Percentiles rank a stretch among this genome's conserved stretches.
Conservation (phyloP, 2,329 filamentous ascomycete genomes). For the Pseudocercospora ulei region DNA sequence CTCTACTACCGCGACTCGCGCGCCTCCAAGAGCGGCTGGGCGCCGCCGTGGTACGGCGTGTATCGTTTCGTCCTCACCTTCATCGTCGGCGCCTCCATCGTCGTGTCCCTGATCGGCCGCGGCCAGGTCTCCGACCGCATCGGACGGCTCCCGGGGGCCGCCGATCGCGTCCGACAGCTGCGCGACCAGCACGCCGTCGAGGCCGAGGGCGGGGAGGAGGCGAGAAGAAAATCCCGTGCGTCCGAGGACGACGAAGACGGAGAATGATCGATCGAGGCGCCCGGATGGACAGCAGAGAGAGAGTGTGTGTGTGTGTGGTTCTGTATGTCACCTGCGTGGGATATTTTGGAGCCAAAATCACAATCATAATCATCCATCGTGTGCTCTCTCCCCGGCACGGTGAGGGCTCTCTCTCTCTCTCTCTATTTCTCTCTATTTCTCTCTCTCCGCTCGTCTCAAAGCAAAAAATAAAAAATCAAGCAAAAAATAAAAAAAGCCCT, state of each 20-base stretch:
- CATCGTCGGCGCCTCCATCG: constrained; percentile 72
- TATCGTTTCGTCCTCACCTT: constrained; percentile 91
- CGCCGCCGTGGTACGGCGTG: constrained; percentile 72
- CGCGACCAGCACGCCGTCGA: constrained; percentile 33
- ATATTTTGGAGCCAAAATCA: too few relatives aligned
- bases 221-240: constrained; percentile 27
- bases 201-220: constrained; percentile 30
- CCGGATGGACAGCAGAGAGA: too few relatives aligned
- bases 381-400: too few relatives aligned
- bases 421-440: too few relatives aligned
- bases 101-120: constrained; percentile 69
- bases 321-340: too few relatives aligned
- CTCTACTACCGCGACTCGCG: constrained; percentile 77
- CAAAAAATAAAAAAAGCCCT: too few relatives aligned
- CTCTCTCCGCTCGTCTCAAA: too few relatives aligned
- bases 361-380: too few relatives aligned
- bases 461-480: too few relatives aligned
- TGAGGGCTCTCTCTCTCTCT: too few relatives aligned
- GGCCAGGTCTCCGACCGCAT: constrained; percentile 60
- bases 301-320: too few relatives aligned
- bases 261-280: too few relatives aligned
- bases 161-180: constrained; percentile 44
- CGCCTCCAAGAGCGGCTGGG: constrained; percentile 64
- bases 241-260: constrained; percentile 30
- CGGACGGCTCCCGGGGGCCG: constrained; percentile 38